phyloP scores from a whole-genome alignment of 352 stramenopile species.

The Pythium vanterpoolii region DNA sequence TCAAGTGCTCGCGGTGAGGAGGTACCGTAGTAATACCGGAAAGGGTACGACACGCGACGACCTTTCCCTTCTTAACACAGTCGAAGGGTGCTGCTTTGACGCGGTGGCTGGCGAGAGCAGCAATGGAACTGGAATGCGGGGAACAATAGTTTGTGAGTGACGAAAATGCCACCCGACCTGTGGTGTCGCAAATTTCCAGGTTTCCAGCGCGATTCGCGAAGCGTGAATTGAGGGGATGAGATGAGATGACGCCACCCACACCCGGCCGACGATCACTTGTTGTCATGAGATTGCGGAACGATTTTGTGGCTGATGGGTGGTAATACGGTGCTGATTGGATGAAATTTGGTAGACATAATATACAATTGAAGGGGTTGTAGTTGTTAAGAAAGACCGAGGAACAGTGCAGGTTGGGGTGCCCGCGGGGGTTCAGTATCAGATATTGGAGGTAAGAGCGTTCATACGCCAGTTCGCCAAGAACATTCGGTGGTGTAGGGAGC shows the following conservation, averaged over 20 bases:
- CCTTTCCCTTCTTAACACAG: no score
- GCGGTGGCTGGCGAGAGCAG: no score
- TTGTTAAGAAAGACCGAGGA: neutral
- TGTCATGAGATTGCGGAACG: constrained; percentile 9
- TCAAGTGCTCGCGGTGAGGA: no score
- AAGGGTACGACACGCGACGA: no score
- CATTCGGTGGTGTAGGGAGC: neutral
- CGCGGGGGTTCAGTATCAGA: neutral
- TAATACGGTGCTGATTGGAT: neutral
- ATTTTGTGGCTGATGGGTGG: constrained; percentile 3
- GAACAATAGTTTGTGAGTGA: no score
- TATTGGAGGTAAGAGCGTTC: neutral
- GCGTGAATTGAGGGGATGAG: neutral
- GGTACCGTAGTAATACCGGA: no score
- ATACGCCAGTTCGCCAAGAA: constrained; percentile 3
- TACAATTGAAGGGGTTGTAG: neutral
- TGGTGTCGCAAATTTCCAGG: no score
- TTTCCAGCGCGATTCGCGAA: neutral
- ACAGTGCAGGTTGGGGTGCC: neutral
- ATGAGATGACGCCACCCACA: constrained; percentile 17
- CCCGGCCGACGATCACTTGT: neutral
- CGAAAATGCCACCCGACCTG: neutral
- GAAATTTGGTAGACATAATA: neutral
- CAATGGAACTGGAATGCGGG: no score
- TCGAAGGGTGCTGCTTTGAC: no score